Percentiles rank a stretch among this genome's conserved stretches.
phyloP scores from a whole-genome alignment of 2,329 filamentous ascomycete species.

The Penicillium rolfsii region DNA sequence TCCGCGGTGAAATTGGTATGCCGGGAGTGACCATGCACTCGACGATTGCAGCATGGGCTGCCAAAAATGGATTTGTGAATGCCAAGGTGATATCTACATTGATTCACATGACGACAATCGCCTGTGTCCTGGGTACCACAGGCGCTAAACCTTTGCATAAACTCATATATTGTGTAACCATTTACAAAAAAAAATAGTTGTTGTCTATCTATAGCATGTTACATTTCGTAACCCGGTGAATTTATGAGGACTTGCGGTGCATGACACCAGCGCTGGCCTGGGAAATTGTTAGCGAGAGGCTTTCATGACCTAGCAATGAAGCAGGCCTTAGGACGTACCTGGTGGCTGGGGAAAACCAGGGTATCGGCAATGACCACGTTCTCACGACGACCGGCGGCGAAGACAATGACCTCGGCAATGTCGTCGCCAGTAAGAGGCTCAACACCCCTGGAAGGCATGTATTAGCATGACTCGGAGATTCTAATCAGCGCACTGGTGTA shows the following conservation, averaged over 20 bases:
- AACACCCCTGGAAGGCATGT: conserved; percentile 59
- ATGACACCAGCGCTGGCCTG: conserved; percentile 30
- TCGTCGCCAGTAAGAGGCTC: conserved; percentile 87
- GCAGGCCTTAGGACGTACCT: conserved; percentile 59
- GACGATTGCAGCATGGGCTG: neutral
- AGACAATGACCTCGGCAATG: conserved; percentile 88
- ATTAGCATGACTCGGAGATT: conserved; percentile 3
- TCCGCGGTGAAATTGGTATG: neutral
- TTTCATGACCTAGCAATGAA: neutral
- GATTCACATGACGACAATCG: conserved; percentile 2
- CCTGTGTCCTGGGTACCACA: conserved; percentile 5
- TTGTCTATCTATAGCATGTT: conserved; percentile 13
- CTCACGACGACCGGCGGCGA: conserved; percentile 78
- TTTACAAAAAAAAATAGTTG: conserved; percentile 3
- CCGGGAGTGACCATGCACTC: neutral
- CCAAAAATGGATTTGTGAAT: neutral
- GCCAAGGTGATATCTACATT: neutral
- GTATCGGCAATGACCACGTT: conserved; percentile 91
- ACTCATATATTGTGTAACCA: conserved; percentile 11
- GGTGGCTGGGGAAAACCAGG: conserved; percentile 84
- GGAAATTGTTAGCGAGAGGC: conserved; percentile 4
- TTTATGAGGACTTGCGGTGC: conserved; percentile 30
- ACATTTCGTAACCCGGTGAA: neutral
- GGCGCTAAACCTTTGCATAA: neutral
- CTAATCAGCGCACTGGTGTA: neutral